Conservation (phyloP, 768 basidiomycete species). For the Tricholoma matsutake region DNA sequence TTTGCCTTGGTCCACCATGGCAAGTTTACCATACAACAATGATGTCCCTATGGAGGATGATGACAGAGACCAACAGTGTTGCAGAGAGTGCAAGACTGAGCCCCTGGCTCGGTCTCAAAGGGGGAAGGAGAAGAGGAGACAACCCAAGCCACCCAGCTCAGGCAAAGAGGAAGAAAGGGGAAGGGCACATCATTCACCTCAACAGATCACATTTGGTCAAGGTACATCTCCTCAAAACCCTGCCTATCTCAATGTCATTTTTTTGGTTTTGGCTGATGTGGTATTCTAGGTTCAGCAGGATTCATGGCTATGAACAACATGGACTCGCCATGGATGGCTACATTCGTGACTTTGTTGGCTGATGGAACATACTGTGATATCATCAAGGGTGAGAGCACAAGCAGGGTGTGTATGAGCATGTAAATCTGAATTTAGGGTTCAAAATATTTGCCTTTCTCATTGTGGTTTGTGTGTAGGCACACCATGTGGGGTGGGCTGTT, state of each 20-base stretch:
- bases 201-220: conserved; percentile 66
- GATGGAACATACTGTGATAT: conserved; percentile 65
- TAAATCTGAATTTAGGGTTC: conserved; percentile 24
- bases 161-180: too few species aligned
- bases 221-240: conserved; percentile 40
- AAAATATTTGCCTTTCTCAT: background rate
- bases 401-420: conserved; percentile 50
- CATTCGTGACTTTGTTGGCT: conserved; percentile 56
- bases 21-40: too few species aligned
- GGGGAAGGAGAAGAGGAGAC: too few species aligned
- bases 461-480: conserved; percentile 30
- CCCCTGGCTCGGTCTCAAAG: too few species aligned
- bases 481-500: conserved; percentile 50
- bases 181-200: too few species aligned
- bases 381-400: conserved; percentile 39
- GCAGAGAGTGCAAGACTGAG: too few species aligned
- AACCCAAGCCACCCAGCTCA: too few species aligned
- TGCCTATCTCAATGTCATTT: too few species aligned
- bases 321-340: conserved; percentile 50
- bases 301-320: conserved; percentile 69
- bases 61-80: too few species aligned
- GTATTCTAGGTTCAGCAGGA: conserved; percentile 43
- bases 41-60: too few species aligned
- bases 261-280: background rate
- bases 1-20: too few species aligned